Evolutionary conservation across 768 basidiomycete species (phyloP), one percentile per base, ranked within the genome.

Genomic region (Phallus indusiatus): DNA sequence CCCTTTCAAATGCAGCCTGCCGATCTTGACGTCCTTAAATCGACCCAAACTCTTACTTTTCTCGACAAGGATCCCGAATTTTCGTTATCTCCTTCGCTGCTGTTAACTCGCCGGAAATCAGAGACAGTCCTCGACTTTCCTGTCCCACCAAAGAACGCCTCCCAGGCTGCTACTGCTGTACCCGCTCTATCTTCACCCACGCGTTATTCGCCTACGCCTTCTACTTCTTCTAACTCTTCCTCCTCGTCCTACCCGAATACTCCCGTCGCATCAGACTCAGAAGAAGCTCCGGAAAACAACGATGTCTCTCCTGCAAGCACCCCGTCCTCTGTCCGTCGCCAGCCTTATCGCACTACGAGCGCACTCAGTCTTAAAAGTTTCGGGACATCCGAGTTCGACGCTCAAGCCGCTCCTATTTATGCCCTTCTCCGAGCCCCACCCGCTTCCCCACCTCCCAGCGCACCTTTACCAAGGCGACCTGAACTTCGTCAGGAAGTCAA

Each of bases 51-150:
- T 20, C 37, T 47, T 14, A 11, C 55, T 17, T 14, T 56, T 21
- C 21, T 49, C 11, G 47, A 33, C 12, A 49, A 58, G n/a, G 33
- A 58, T 21, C 47, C 48, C 1, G 37, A 34, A n/a, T 58, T 58
- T 18, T 47, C 56, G 35, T 37, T 58, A 3, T 58, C 56, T n/a
- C 56, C 56, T 16, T 58, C 56, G 10, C 24, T 37, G 16, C 34
- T 58, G 17, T 22, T 58, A 24, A 21, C 14, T 11, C 56, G 56
- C n/a, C 56, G 56, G n/a, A 47, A 37, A 24, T 58, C 56, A 1
- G 56, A 58, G 37, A 58, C 56, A n/a, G 42, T 51, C n/a, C 56
- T 58, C 11, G 56, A 58, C 1, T 58, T 58, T 35, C 56, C 56
- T 7, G 56, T 58, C 11, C 56, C 56, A 14, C 36, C 55, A n/a